Evolutionary conservation across 495 filamentous ascomycete species (phyloP).

Genomic region (Patellaria atrata): DNA sequence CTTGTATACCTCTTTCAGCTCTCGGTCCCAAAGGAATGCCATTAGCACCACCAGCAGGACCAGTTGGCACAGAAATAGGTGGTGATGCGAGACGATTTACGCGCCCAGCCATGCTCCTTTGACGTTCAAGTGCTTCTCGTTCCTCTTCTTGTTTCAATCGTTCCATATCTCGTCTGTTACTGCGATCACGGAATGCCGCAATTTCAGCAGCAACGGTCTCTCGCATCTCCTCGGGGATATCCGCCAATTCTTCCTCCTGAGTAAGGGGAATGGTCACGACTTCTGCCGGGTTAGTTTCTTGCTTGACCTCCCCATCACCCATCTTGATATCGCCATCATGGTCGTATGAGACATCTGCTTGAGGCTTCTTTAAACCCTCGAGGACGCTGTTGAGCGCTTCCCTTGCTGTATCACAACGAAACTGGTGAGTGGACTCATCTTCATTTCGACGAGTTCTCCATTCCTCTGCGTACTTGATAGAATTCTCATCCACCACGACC

Average conservation of each 20-base stretch:
- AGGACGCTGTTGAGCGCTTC: slow-evolving; percentile 49
- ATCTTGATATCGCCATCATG: slow-evolving; percentile 58
- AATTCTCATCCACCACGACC: slow-evolving; percentile 70
- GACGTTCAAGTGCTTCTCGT: slow-evolving; percentile 73
- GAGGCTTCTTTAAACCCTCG: slow-evolving; percentile 58
- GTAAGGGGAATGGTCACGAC: slow-evolving; percentile 84
- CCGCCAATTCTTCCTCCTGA: slow-evolving; percentile 83
- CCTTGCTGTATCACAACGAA: slow-evolving; percentile 54
- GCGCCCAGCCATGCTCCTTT: slow-evolving; percentile 50
- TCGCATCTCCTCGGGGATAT: slow-evolving; percentile 94
- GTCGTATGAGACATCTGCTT: slow-evolving; percentile 32
- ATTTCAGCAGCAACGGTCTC: slow-evolving; percentile 93
- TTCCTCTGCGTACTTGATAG: slow-evolving; percentile 65
- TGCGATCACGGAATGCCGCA: slow-evolving; percentile 80
- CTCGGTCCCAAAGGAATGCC: slow-evolving; percentile 77
- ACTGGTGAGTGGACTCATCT: slow-evolving; percentile 47
- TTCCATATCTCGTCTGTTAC: slow-evolving; percentile 75
- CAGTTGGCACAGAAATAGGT: slow-evolving; percentile 48
- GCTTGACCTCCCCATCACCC: slow-evolving; percentile 44
- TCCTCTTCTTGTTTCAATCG: slow-evolving; percentile 79
- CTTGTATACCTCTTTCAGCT: slow-evolving; percentile 45
- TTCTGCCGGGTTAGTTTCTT: slow-evolving; percentile 44
- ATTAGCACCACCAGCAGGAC: slow-evolving; percentile 60
- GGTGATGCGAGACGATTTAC: slow-evolving; percentile 58
- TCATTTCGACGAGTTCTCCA: slow-evolving; percentile 53